Evolutionary conservation across 345 rosid species (phyloP), one percentile per base, ranked within the genome.

Genomic region (Citrus australasica): DNA sequence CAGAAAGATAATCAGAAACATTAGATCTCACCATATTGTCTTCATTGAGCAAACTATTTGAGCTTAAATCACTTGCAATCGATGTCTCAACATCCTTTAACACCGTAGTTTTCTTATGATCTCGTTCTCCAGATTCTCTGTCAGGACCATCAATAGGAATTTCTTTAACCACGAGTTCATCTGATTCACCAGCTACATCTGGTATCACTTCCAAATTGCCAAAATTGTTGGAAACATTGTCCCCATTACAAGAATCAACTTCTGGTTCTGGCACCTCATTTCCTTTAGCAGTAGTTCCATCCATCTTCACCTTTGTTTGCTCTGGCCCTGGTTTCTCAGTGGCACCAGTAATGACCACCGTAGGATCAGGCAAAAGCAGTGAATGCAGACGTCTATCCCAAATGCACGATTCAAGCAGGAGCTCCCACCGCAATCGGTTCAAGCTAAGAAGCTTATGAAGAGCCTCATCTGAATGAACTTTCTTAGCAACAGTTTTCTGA

Each of bases 351-450:
- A 79, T 72, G 58, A 87, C 82, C 73, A 79, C 73, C 30, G 86
- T 83, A 77, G 88, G 84, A 82, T 85, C 87, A 82, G 86, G 85
- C 79, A 67, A 86, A 33, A 86, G 82, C 59, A 96, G 86, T 21
- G 93, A 89, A 81, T 90, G 86, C 80, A 96, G 65, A 28, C 98
- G 93, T 32, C 75, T 67, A 85, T 94, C 89, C 99, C 99, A 96
- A 71, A 92, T 81, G 79, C 66, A 82, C 56, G 98, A 88, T 84
- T 86, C 91, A 79, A 96, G 87, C 80, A 92, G 81, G 78, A 96
- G 93, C 77, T 92, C 95, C 99, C 95, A 94, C 77, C 88, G 73
- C 73, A 90, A 53, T 55, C 88, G 83, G 82, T 92, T 96, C 83
- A 92, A 78, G 76, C 83, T 83, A 61, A 94, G 94, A 83, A 87